phyloP scores from a whole-genome alignment of 331 rosid genomes.

The Malus hybrid region DNA sequence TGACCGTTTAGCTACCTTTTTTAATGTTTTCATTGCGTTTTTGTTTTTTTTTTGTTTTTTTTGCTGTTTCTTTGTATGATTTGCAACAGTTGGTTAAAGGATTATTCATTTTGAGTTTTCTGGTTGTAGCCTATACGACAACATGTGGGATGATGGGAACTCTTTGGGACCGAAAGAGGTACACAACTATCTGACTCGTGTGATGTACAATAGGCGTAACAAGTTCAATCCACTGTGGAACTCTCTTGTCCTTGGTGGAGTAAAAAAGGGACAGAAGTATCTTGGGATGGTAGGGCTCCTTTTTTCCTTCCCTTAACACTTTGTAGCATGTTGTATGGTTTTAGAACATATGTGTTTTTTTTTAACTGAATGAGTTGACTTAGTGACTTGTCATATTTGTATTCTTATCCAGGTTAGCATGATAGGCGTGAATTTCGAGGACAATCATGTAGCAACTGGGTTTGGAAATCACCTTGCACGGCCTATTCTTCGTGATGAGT shows the following conservation, averaged over 20 bases:
- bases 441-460: slow-evolving; percentile 77
- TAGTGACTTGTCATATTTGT: neutral
- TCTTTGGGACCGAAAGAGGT: slow-evolving; percentile 86
- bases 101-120: slow-evolving; percentile 21
- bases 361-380: neutral
- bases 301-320: neutral
- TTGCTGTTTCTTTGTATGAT: neutral
- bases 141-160: slow-evolving; percentile 96
- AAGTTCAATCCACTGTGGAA: slow-evolving; percentile 83
- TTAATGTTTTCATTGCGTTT: neutral
- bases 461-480: slow-evolving; percentile 89
- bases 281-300: slow-evolving; percentile 53
- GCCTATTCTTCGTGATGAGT: slow-evolving; percentile 91
- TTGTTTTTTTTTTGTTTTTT: rapidly evolving
- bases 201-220: slow-evolving; percentile 73
- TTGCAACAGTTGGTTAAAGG: neutral
- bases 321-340: neutral
- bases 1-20: neutral
- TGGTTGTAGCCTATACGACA: slow-evolving; percentile 61
- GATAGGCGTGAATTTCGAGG: slow-evolving; percentile 82
- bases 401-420: slow-evolving; percentile 54
- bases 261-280: slow-evolving; percentile 58
- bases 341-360: neutral
- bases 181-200: slow-evolving; percentile 60
- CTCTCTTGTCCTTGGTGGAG: slow-evolving; percentile 73